Percentiles rank a stretch among this genome's conserved stretches.
Evolutionary conservation across 75 land plant genomes (phyloP).

Genomic region (Larix kaempferi): DNA sequence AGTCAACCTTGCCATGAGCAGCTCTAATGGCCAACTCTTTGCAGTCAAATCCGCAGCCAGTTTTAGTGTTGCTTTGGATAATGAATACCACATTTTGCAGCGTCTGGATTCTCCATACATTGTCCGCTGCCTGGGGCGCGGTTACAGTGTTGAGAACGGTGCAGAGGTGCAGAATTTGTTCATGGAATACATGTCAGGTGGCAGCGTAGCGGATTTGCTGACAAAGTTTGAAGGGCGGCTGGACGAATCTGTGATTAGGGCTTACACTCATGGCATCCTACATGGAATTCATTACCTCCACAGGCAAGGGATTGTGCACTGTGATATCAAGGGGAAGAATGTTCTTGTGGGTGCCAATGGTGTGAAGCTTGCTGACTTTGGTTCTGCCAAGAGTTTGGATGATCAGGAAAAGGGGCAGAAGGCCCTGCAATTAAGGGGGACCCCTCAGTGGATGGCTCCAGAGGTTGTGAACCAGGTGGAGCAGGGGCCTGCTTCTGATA

Average conservation of each 20-base stretch:
- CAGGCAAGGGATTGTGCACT: conserved; percentile 49
- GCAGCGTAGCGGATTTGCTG: conserved; percentile 48
- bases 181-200: conserved; percentile 69
- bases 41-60: conserved; percentile 41
- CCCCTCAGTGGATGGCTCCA: conserved; percentile 43
- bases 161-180: conserved; percentile 27
- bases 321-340: conserved; percentile 67
- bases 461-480: conserved; percentile 29
- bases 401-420: neutral
- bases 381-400: conserved; percentile 33
- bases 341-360: conserved; percentile 37
- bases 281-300: conserved; percentile 48
- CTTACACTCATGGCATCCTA: conserved; percentile 39
- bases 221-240: conserved; percentile 42
- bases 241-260: conserved; percentile 38
- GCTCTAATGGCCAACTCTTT: conserved; percentile 31
- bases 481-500: conserved; percentile 18
- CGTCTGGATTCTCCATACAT: conserved; percentile 31
- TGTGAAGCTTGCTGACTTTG: conserved; percentile 62
- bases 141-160: conserved; percentile 12
- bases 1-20: conserved; percentile 43
- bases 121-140: conserved; percentile 34
- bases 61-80: conserved; percentile 23
- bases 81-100: conserved; percentile 38
- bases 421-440: conserved; percentile 12